phyloP scores from a whole-genome alignment of 2,329 filamentous ascomycete species.

The Clonostachys sp. region DNA sequence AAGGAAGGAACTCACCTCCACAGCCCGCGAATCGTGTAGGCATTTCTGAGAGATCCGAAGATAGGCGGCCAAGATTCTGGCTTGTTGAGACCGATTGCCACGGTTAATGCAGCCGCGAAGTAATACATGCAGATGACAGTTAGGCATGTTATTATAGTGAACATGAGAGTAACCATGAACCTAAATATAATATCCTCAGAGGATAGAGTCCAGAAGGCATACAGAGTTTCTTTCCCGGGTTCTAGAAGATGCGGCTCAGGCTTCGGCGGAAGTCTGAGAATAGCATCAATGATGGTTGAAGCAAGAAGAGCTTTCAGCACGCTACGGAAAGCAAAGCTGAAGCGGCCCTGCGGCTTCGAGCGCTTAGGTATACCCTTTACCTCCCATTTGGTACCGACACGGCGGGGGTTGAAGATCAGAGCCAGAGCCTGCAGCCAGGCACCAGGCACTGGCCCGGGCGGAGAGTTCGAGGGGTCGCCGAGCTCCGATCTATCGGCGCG shows the following conservation, averaged over 20 bases:
- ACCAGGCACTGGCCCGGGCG: background rate
- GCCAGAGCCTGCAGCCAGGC: conserved; percentile 1
- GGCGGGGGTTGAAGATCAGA: conserved; percentile 3
- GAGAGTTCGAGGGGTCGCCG: background rate
- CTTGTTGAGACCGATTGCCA: background rate
- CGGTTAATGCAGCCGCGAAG: background rate
- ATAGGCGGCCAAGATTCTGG: conserved; percentile 2
- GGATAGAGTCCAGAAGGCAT: conserved; percentile 1
- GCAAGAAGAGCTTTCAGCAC: background rate
- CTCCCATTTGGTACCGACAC: conserved; percentile 3
- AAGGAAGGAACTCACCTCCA: conserved; percentile 4
- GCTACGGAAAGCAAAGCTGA: background rate
- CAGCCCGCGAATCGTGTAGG: conserved; percentile 4
- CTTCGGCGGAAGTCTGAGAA: background rate
- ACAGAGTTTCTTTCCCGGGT: conserved; percentile 1
- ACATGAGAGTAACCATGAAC: background rate
- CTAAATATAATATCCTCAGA: conserved; percentile 4
- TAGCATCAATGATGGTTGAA: conserved; percentile 1
- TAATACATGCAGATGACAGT: background rate
- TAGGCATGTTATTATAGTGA: background rate
- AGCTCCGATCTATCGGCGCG: background rate
- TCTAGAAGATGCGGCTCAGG: conserved; percentile 2
- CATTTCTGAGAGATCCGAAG: background rate
- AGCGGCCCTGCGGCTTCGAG: background rate
- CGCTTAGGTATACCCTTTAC: background rate